Base-by-base conservation (phyloP, 768 basidiomycete genomes). In the Gloeopeniophorella convolvens region DNA sequence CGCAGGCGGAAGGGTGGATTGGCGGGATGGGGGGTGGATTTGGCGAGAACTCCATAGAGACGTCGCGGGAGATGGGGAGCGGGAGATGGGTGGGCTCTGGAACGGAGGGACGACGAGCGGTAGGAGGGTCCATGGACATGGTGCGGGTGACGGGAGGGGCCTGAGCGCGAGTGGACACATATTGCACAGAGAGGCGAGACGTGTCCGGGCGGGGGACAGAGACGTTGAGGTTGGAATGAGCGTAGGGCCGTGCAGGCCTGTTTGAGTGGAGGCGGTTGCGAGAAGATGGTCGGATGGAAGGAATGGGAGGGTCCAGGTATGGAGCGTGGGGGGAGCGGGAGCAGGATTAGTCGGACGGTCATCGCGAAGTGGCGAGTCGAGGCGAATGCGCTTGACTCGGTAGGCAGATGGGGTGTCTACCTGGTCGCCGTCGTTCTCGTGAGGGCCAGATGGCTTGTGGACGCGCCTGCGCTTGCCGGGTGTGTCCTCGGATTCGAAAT, bases 91-190 rank as follows among this genome's bases (percentile, higher is more conserved):
- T 57, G 27, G 62, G 50, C 21, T 64, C 51, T 35, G 41, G 51
- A 15, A 36, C 15, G 48, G 50, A 50, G 27, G 47, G 59, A 33
- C 45, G 42, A 56, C 46, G 55, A 54, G 62, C 60, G 58, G 18
- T 62, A 48, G 49, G 60, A 45, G 83, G 84, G 65, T 88, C 85
- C 62, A 84, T 78, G 37, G 84, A 85, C 79, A 84, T 83, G 24
- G 83, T 86, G 42, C 84, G 80, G 40, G 70, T 65, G 40, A 72
- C 35, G 26, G 56, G 51, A 4, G 20, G 30, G 9, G 40, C 30
- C 23, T 48, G 52, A 20, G 24, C 16, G 32, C 46, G 51, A 9
- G 51, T 33, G 1, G 42, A 31, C 7, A 24, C 35, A 13, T 39
- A 44, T 34, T 43, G 30, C 18, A 47, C 27, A 30, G 48, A 44